Base-by-base conservation (phyloP, 2,329 filamentous ascomycete species). In the Fusarium coffeatum region DNA sequence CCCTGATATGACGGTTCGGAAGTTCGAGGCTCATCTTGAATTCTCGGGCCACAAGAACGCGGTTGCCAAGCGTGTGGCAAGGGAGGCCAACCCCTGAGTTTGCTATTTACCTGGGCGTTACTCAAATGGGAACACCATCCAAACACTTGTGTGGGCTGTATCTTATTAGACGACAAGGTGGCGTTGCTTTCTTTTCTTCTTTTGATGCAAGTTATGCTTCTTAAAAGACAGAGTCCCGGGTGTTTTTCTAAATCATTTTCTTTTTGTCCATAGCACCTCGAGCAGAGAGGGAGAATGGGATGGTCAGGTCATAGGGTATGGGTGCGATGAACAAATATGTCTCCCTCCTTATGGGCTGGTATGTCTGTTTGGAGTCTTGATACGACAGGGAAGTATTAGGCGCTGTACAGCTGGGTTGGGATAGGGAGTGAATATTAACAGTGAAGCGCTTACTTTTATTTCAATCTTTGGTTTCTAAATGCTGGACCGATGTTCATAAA, bases 1-100 rank as follows among this genome's bases (percentile, higher is more conserved):
- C 0, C 93, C 94, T 0, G 93, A 91, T 25, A 92, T 88, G 78
- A 94, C 93, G 4, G 92, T 95, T 8, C 90, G 90, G 47, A 97
- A 97, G 77, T 99, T 99, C 69, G 93, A 97, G 80, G 89, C 97
- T 2, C 96, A 99, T 82, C 84, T 98, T 50, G 93, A 91, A 80
- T 98, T 97, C 80, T 88, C 92, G 45, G 84, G 87, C 55, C 96
- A 99, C 79, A 88, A 90, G 74, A 89, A 93, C 72, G 88, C 87
- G 73, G 92, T 94, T 12, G 77, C 76, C 40, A 64, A 69, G 55
- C 76, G 82, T 27, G 68, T 78, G 41, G 74, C 72, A 13, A 67
- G 74, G 25, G 74, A 74, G 41, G 73, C 66, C 16, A 69, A 65
- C 30, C 37, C 37, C 13, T 70, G 42, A 67, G 46, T 28, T 32